Base-by-base conservation (phyloP, 2,329 filamentous ascomycete species). In the Aspergillus ustus region DNA sequence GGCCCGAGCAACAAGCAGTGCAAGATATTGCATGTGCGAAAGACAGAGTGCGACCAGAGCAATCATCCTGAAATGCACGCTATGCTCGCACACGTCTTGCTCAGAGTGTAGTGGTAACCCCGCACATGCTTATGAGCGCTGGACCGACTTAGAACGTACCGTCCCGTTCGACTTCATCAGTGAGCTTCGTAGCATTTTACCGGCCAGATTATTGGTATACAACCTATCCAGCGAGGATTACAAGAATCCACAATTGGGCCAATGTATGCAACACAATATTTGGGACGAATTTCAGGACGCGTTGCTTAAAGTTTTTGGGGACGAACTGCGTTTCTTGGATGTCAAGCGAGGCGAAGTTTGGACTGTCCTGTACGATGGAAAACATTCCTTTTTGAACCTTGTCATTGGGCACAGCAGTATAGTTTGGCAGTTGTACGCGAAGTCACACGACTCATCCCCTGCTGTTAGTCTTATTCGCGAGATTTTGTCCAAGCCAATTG, bases 1-100 rank as follows among this genome's bases (percentile, higher is more conserved):
- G 57, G 40, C 46, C 9, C 62, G 61, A 20, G 73, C 70, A 29
- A 62, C 67, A n/a, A 65, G 60, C 34, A 83, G 80, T 61, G 72
- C 76, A 9, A 78, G 80, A 11, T 74, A 83, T n/a, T 90, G 88
- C 64, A 72, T 74, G 46, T 90, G 88, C 61, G 88, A 90, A 73
- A 81, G 82, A 1, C 76, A 78, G 40, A 73, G 72, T 3, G 67
- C 72, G 0, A 72, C 81, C 2, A 75, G 77, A 4, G 66, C 70
- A 6, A 61, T 67, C 0, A 78, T 88, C 7, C 76, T 82, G 40
- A 66, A 72, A 43, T 89, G 87, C 66, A 67, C 65, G 0, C 70
- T 79, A 5, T 90, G 87, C 65, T 75, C 71, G 0, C 83, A 88
- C 65, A 85, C 83, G 3, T 81, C 82, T 11, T 89, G 87, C 69